Conservation (phyloP, 202 grass and related monocot species). For the Panicum hallii region DNA sequence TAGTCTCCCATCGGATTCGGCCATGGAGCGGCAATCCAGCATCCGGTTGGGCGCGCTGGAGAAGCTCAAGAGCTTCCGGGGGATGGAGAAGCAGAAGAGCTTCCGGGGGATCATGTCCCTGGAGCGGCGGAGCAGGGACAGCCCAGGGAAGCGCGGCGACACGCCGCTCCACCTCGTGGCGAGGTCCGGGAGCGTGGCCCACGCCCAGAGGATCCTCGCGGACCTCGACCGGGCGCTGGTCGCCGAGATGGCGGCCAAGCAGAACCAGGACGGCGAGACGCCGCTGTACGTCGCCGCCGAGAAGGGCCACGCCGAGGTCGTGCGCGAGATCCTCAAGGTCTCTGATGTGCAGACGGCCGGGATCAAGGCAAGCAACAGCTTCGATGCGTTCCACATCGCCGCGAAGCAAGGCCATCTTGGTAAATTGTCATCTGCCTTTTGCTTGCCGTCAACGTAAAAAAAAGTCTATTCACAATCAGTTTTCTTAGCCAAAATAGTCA, state of each 20-base stretch:
- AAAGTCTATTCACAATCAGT: neutral
- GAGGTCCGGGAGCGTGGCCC: constrained; percentile 64
- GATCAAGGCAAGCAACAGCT: constrained; percentile 83
- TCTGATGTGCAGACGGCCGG: constrained; percentile 76
- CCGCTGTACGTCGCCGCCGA: constrained; percentile 84
- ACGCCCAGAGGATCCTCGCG: constrained; percentile 66
- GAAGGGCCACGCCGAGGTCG: constrained; percentile 77
- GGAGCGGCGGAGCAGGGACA: constrained; percentile 72
- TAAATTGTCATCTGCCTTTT: constrained; percentile 13
- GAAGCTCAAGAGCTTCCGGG: constrained; percentile 74
- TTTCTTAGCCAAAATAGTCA: neutral
- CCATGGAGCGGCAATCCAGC: constrained; percentile 81
- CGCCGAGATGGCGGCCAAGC: constrained; percentile 65
- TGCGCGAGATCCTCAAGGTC: constrained; percentile 72
- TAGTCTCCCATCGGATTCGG: constrained; percentile 24
- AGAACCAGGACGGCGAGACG: constrained; percentile 94
- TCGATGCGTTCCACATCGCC: constrained; percentile 93
- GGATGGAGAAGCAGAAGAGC: constrained; percentile 77
- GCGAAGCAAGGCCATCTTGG: constrained; percentile 92
- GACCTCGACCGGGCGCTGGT: constrained; percentile 58
- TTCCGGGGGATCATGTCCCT: constrained; percentile 55
- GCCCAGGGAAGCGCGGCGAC: constrained; percentile 88
- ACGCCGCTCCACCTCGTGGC: constrained; percentile 79
- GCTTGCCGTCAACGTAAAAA: neutral
- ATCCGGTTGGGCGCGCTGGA: constrained; percentile 73